A percentile compares a stretch with the other conserved stretches of the same genome.
These are phyloP conservation scores for Calycina marina DNA, from an alignment of 2,329 filamentous ascomycete genomes.

Conservation along the genomic window DNA sequence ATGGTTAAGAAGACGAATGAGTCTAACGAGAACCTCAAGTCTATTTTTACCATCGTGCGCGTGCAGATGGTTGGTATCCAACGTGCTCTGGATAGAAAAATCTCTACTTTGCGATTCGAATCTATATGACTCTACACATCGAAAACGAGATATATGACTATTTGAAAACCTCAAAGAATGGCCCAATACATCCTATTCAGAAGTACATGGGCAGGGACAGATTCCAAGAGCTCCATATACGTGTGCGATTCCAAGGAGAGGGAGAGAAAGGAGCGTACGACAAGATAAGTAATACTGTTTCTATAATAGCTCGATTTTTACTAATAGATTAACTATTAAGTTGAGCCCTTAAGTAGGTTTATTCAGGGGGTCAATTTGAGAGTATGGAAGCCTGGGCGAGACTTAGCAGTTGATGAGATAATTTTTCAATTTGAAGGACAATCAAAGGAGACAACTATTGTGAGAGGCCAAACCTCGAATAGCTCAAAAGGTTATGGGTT, in stretches of 20 bases:
- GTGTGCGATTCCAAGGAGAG: not conserved
- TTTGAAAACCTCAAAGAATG: not conserved
- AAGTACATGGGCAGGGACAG: conserved; percentile 1
- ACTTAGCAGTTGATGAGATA: conserved; percentile 1
- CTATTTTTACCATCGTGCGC: not conserved
- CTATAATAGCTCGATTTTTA: not conserved
- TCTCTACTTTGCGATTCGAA: conserved; percentile 3
- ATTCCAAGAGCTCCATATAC: not conserved
- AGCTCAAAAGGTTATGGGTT: not conserved
- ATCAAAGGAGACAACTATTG: not conserved
- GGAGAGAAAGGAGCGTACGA: not conserved
- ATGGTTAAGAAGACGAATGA: conserved; percentile 3
- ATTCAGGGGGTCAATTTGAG: not conserved
- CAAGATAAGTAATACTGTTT: not conserved
- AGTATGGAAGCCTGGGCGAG: not conserved
- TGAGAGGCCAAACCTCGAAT: not conserved
- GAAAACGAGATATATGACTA: conserved; percentile 4
- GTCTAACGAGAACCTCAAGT: not conserved
- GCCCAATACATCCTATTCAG: not conserved
- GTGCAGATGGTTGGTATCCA: conserved; percentile 1
- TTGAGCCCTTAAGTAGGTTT: not conserved
- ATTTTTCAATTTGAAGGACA: not conserved
- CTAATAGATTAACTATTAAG: not conserved
- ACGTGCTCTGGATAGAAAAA: conserved; percentile 1
- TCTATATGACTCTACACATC: conserved; percentile 4